Conservation (phyloP, 2,329 filamentous ascomycete species). For the Cryoendolithus antarcticus region DNA sequence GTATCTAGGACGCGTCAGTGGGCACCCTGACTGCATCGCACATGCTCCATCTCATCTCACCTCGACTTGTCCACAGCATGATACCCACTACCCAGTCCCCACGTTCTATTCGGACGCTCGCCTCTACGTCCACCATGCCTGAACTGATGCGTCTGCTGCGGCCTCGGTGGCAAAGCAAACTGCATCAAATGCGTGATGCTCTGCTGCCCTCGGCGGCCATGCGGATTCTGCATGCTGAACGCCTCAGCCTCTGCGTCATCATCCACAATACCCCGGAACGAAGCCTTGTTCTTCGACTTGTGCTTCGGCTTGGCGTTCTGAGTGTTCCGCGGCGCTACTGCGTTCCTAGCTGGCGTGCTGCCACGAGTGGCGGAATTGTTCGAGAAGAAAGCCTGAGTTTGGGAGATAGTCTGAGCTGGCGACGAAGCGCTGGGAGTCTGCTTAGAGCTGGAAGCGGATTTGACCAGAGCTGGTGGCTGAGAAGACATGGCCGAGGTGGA, state of each 20-base stretch:
- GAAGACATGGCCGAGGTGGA: slow-evolving; percentile 27
- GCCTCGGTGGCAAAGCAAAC: slow-evolving; percentile 68
- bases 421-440: slow-evolving; percentile 15
- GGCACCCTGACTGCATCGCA: neutral
- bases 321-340: slow-evolving; percentile 52
- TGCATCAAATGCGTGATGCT: slow-evolving; percentile 96
- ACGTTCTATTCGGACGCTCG: slow-evolving; percentile 58
- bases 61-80: slow-evolving; percentile 84
- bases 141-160: slow-evolving; percentile 36
- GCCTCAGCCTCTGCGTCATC: slow-evolving; percentile 76
- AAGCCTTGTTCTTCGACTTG: slow-evolving; percentile 56
- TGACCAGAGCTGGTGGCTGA: slow-evolving; percentile 22
- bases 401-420: slow-evolving; percentile 30
- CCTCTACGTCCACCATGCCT: slow-evolving; percentile 30
- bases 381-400: slow-evolving; percentile 30
- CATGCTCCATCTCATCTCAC: slow-evolving; percentile 30
- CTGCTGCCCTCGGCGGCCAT: slow-evolving; percentile 72
- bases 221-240: slow-evolving; percentile 25
- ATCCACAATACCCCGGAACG: slow-evolving; percentile 52
- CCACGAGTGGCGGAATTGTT: slow-evolving; percentile 32
- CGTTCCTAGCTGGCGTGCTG: slow-evolving; percentile 13
- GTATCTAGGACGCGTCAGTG: slow-evolving; percentile 40
- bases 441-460: slow-evolving; percentile 24
- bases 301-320: slow-evolving; percentile 73
- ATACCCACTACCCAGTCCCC: slow-evolving; percentile 78